Evolutionary conservation across 306 rosid genomes (phyloP).

Genomic region (Phaseolus lunatus): DNA sequence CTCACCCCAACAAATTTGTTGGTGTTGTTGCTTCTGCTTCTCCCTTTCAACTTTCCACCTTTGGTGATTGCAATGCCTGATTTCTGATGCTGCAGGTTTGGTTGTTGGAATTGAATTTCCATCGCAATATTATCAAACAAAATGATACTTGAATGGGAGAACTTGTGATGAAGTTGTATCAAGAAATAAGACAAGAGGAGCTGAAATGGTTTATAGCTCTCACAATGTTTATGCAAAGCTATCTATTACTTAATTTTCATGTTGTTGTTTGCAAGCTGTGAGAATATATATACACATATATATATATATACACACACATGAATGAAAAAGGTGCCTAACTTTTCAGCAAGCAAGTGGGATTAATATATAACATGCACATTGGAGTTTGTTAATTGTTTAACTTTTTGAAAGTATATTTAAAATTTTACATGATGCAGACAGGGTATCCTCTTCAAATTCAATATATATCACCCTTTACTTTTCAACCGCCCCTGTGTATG

Average conservation of each 20-base stretch:
- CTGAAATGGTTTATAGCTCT: constrained; percentile 30
- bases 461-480: constrained; percentile 15
- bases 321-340: constrained; percentile 47
- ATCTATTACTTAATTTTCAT: constrained; percentile 40
- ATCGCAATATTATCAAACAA: constrained; percentile 43
- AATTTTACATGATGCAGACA: constrained; percentile 45
- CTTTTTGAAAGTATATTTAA: constrained; percentile 26
- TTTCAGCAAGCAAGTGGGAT: constrained; percentile 48
- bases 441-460: constrained; percentile 43
- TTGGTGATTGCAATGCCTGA: constrained; percentile 41
- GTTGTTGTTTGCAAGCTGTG: constrained; percentile 45
- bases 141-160: constrained; percentile 12
- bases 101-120: constrained; percentile 81
- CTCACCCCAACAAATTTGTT: constrained; percentile 93
- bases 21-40: constrained; percentile 51
- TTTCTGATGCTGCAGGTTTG: constrained; percentile 44
- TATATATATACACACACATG: not conserved
- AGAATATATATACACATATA: constrained; percentile 37
- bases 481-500: constrained; percentile 36
- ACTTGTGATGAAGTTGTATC: not conserved
- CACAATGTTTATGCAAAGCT: constrained; percentile 39
- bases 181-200: not conserved
- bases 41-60: constrained; percentile 63
- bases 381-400: constrained; percentile 22
- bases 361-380: constrained; percentile 39